These are phyloP conservation scores for Lentinula raphanica DNA, from an alignment of 768 basidiomycete species.

Conservation along the genomic window DNA sequence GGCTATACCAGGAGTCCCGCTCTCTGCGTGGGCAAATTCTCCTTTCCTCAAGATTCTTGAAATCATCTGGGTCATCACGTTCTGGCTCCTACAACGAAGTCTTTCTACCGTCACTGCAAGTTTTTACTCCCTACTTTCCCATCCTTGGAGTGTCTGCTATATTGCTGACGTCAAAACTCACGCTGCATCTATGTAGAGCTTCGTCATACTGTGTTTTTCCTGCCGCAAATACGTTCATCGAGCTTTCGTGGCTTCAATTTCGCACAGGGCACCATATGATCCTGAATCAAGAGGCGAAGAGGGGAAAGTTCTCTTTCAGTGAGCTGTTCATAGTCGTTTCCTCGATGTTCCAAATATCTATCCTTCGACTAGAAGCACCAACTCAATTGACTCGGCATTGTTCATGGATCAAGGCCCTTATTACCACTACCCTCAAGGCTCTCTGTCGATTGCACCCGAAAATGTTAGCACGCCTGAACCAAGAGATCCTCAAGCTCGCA, in stretches of 20 bases:
- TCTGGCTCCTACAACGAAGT: background rate
- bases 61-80: background rate
- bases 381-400: too few relatives aligned
- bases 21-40: background rate
- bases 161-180: background rate
- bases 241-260: background rate
- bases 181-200: background rate
- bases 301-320: background rate
- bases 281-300: background rate
- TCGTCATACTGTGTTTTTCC: background rate
- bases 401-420: background rate
- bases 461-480: background rate
- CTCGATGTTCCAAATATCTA: too few relatives aligned
- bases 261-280: background rate
- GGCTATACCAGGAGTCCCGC: background rate
- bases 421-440: too few relatives aligned
- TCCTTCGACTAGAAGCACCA: too few relatives aligned
- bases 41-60: background rate
- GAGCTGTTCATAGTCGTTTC: background rate
- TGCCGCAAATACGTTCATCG: background rate
- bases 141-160: background rate
- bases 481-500: background rate
- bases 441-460: too few relatives aligned
- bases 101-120: slow-evolving; percentile 15
- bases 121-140: background rate